phyloP scores from a whole-genome alignment of 257 asterid genomes.

The Primulina tabacum region DNA sequence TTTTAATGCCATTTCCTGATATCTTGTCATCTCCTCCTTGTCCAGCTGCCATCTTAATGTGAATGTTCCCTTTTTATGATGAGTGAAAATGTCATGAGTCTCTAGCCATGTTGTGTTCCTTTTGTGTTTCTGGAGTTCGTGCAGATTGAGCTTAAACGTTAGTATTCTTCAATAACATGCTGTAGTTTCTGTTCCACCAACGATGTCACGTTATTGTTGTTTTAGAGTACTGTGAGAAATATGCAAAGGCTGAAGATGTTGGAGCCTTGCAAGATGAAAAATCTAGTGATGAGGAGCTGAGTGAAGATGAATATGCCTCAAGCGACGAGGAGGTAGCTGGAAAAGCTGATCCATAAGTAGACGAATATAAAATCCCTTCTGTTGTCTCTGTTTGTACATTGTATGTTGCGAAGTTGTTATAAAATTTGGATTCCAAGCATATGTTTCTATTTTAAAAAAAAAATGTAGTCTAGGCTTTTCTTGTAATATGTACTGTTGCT shows the following conservation, averaged over 20 bases:
- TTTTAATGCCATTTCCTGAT: no score
- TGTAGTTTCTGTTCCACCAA: background rate
- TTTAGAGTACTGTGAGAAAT: constrained; percentile 71
- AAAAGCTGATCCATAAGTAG: constrained; percentile 60
- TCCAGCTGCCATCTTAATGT: background rate
- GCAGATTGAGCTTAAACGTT: background rate
- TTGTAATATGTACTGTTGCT: constrained; percentile 13
- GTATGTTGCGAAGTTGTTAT: constrained; percentile 29
- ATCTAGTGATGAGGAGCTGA: constrained; percentile 73
- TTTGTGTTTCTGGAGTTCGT: background rate
- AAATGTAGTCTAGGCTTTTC: constrained; percentile 15
- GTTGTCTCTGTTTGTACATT: constrained; percentile 42
- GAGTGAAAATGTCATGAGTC: background rate
- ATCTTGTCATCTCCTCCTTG: no score
- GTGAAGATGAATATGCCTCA: constrained; percentile 66
- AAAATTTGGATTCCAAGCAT: constrained; percentile 22
- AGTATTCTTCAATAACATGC: background rate
- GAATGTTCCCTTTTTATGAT: background rate
- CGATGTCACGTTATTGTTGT: constrained; percentile 8
- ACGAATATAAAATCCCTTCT: constrained; percentile 16
- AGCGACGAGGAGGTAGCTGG: constrained; percentile 78
- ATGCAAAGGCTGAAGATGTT: constrained; percentile 73
- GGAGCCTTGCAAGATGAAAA: constrained; percentile 67
- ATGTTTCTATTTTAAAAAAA: constrained; percentile 11
- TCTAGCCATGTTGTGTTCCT: background rate